Conservation (phyloP, 768 basidiomycete genomes). For the Favolaschia claudopus region DNA sequence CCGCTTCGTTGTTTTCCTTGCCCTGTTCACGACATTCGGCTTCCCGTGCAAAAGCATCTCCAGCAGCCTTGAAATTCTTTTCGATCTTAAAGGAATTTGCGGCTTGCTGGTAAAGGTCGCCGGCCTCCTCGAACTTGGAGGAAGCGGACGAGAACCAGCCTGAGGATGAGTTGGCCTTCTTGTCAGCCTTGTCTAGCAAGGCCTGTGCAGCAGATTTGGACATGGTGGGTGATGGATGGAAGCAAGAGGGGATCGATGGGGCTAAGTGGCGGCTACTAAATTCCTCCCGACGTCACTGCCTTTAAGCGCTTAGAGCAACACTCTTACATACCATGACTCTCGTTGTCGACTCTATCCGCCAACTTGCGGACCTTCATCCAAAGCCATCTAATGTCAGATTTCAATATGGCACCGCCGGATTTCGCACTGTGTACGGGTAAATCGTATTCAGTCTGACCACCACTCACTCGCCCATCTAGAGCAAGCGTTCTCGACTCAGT, state of each 20-base stretch:
- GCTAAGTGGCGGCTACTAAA: too few species aligned
- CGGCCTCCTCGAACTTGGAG: conserved; percentile 93
- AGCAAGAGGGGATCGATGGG: conserved; percentile 23
- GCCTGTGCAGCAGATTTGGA: conserved; percentile 80
- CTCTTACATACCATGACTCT: conserved; percentile 41
- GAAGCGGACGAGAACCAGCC: conserved; percentile 90
- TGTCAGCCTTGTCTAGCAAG: conserved; percentile 88
- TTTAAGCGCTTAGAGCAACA: neutral
- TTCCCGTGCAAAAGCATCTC: conserved; percentile 91
- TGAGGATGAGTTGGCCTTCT: conserved; percentile 83
- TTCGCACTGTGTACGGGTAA: conserved; percentile 81
- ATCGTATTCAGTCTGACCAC: conserved; percentile 16
- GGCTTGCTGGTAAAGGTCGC: conserved; percentile 93
- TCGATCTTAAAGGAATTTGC: conserved; percentile 94
- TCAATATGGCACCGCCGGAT: conserved; percentile 94
- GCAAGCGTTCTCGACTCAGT: conserved; percentile 82
- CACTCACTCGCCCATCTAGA: conserved; percentile 45
- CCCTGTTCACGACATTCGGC: conserved; percentile 93
- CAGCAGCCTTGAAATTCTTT: conserved; percentile 90
- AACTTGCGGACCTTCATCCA: conserved; percentile 66
- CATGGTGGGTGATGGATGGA: conserved; percentile 54
- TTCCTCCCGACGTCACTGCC: conserved; percentile 11
- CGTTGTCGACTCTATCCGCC: conserved; percentile 52
- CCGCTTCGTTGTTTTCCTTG: conserved; percentile 92
- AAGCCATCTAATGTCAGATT: conserved; percentile 76